Evolutionary conservation across 805 yeast genomes (phyloP).

Genomic region (Monosporozyma aquatica): DNA sequence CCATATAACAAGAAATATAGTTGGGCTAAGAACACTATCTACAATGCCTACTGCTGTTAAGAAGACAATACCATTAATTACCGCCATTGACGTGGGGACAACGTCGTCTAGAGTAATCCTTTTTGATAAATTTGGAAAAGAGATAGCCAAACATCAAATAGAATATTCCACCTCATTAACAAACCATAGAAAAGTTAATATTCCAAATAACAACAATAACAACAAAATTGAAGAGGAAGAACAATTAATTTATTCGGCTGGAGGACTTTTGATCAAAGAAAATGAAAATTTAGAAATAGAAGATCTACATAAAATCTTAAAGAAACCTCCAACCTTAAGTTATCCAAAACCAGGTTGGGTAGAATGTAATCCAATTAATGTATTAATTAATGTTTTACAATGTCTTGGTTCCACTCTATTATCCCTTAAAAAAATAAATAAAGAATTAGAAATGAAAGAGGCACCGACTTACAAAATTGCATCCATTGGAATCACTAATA

Average conservation of each 20-base stretch:
- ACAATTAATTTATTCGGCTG: constrained; percentile 56
- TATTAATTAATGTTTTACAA: constrained; percentile 61
- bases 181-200: constrained; percentile 31
- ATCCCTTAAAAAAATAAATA: constrained; percentile 48
- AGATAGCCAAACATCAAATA: constrained; percentile 81
- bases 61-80: constrained; percentile 36
- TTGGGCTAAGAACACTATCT: neutral
- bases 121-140: constrained; percentile 63
- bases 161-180: constrained; percentile 75
- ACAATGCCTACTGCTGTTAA: constrained; percentile 1
- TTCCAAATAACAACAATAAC: neutral
- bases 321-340: constrained; percentile 53
- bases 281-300: constrained; percentile 55
- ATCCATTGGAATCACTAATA: constrained; percentile 84
- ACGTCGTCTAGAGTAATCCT: constrained; percentile 85
- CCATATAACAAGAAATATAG: neutral
- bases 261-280: constrained; percentile 62
- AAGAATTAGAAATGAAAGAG: constrained; percentile 35
- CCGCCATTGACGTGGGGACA: constrained; percentile 83
- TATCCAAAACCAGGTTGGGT: constrained; percentile 89
- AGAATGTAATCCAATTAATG: constrained; percentile 81
- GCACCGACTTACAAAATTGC: constrained; percentile 51
- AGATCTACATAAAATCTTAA: constrained; percentile 33
- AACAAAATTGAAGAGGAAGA: too few relatives aligned
- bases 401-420: constrained; percentile 64